Conservation (phyloP, 1,284 basidiomycete species). For the Ceratorhiza oryzae-sativae region DNA sequence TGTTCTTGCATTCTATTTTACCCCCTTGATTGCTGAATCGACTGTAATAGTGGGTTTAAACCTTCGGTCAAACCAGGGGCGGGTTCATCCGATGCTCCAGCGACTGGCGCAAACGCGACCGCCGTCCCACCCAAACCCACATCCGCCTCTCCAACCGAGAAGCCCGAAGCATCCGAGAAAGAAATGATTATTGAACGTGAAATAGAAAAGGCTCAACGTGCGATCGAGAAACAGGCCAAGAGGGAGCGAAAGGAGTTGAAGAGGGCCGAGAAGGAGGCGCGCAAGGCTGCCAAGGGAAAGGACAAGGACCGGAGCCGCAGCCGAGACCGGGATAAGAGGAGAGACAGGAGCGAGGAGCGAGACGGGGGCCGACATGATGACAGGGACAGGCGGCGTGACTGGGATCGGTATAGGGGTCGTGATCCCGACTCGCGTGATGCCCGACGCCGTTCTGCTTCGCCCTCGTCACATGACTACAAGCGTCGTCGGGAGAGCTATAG, state of each 20-base stretch:
- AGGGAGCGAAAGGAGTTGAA: slow-evolving; percentile 59
- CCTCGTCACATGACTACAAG: slow-evolving; percentile 2
- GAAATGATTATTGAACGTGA: slow-evolving; percentile 49
- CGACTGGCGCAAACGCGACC: slow-evolving; percentile 34
- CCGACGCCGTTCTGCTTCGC: slow-evolving; percentile 20
- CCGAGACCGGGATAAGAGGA: background rate
- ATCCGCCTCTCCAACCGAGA: slow-evolving; percentile 44
- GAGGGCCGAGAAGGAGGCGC: slow-evolving; percentile 61
- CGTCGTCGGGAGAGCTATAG: slow-evolving; percentile 14
- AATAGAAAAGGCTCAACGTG: slow-evolving; percentile 48
- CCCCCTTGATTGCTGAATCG: background rate
- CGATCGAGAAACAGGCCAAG: slow-evolving; percentile 47
- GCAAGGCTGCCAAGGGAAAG: slow-evolving; percentile 60
- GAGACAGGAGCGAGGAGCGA: slow-evolving; percentile 1
- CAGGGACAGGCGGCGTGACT: slow-evolving; percentile 44
- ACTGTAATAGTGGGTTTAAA: slow-evolving; percentile 48
- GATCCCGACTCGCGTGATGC: slow-evolving; percentile 14
- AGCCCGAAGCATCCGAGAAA: slow-evolving; percentile 40
- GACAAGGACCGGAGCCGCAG: background rate
- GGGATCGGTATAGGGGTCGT: background rate
- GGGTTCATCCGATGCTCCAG: slow-evolving; percentile 7
- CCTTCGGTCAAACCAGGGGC: slow-evolving; percentile 43
- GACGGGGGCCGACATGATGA: background rate
- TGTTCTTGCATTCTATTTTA: background rate
- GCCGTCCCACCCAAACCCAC: slow-evolving; percentile 23